These are phyloP conservation scores for Nitzschia palea DNA, from an alignment of 108 stramenopile species.

Conservation along the genomic window DNA sequence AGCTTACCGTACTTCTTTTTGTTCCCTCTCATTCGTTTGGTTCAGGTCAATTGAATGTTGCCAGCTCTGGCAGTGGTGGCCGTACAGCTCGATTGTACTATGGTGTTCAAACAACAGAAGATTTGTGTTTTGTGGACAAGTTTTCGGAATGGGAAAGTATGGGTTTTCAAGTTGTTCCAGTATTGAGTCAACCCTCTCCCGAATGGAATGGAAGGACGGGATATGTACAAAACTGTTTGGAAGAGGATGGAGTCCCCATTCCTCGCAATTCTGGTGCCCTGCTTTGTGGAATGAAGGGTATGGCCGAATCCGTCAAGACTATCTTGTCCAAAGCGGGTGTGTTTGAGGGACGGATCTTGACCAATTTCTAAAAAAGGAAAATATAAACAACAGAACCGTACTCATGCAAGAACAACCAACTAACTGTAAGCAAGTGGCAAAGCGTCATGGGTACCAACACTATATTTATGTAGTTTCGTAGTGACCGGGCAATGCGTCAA, in stretches of 20 bases:
- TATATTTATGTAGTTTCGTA: too few species aligned
- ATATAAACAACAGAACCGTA: too few species aligned
- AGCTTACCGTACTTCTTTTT: too few species aligned
- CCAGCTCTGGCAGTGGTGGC: constrained; percentile 45
- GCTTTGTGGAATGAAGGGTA: constrained; percentile 85
- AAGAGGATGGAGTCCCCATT: constrained; percentile 89
- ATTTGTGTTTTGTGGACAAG: constrained; percentile 79
- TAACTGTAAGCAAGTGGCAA: too few species aligned
- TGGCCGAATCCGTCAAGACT: constrained; percentile 86
- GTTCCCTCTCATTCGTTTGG: not conserved
- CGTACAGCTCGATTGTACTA: constrained; percentile 82
- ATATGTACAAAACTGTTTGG: constrained; percentile 86
- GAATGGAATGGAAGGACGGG: constrained; percentile 82
- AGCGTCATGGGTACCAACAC: too few species aligned
- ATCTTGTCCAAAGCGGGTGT: constrained; percentile 80
- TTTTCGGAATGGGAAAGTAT: constrained; percentile 78
- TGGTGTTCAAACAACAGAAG: constrained; percentile 73
- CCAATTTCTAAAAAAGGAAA: constrained; percentile 74
- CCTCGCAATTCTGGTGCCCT: constrained; percentile 80
- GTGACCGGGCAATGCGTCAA: too few species aligned
- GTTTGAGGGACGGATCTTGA: constrained; percentile 87
- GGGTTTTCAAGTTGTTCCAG: constrained; percentile 87
- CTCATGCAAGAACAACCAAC: too few species aligned
- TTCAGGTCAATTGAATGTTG: constrained; percentile 52
- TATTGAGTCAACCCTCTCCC: constrained; percentile 61